Evolutionary conservation across 2,329 filamentous ascomycete species (phyloP), one percentile per base, ranked within the genome.

Genomic region (Clonostachys rosea): DNA sequence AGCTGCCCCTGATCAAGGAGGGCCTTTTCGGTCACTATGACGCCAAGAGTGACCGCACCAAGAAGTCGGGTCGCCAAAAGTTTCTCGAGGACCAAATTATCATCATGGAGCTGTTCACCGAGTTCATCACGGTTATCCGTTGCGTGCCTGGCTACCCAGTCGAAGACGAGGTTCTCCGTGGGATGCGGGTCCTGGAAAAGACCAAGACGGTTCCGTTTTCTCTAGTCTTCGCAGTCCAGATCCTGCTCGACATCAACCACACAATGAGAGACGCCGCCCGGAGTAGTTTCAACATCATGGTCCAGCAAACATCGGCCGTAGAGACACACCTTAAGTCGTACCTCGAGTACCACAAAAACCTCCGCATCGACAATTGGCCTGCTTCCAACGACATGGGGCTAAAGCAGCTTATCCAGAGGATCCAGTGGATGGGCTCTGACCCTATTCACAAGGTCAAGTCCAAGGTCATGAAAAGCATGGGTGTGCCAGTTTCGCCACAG

Each of bases 241-340:
- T 69, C 11, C 68, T 66, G 47, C 62, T 75, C 5, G 70, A 74
- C 40, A 65, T 71, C 34, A 61, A 68, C 13, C 60, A 69, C 47
- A 45, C 50, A 4, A 51, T 70, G 3, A 50, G 63, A 13, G 48
- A 49, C 30, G 11, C 43, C 2, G 47, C 49, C 13, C 34, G 46
- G 7, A 30, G 41, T 10, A 41, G 49, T 1, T 56, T 55, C 35
- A 37, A 49, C 13, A 44, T 55, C 24, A 30, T 30, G 24, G 24
- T 30, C 3, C 24, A 30, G 9, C 24, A 30, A 30, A 30, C 24
- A 10, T 10, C 24, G 3, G 24, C 24, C 24, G 24, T 30, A 4
- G 24, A 30, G 24, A 30, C 24, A 9, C 24, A 62, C 6, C 52
- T 68, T 20, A 47, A 53, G 6, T 18, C 53, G 9, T 60, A 62